Evolutionary conservation across 2,329 filamentous ascomycete genomes (phyloP), one percentile per base, ranked within the genome.

Genomic region (Rhytidhysteron rufulum): DNA sequence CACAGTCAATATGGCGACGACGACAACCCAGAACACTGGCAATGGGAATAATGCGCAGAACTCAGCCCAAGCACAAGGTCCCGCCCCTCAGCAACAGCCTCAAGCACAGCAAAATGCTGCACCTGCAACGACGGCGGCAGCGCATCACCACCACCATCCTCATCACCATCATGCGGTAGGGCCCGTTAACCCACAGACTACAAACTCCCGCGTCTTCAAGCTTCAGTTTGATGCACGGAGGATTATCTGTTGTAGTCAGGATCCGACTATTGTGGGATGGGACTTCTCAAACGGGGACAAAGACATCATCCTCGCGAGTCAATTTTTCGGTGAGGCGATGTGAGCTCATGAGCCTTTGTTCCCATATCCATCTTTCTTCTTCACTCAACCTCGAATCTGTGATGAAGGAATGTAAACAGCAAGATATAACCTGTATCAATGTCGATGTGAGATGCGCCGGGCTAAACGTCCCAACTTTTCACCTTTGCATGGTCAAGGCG

Each of bases 171-270:
- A 49, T 16, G 51, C 54, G 17, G 51, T 49, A 11, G 53, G 46
- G 11, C 53, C 49, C 4, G 47, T 54, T 22, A 53, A 49, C 39
- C 55, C 44, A 19, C 67, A 69, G 38, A 54, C 53, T 21, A 62
- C 59, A 15, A 74, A 73, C 25, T 75, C 79, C 9, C 67, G 93
- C 18, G 86, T 98, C 3, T 98, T 97, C 73, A 98, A 98, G 67
- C 74, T 97, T 25, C 93, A 98, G 63, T 98, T 96, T 53, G 93
- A 98, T 60, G 87, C 89, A 1, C 79, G 89, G 17, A 83, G 90
- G 54, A 94, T 98, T 51, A 85, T 98, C 40, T 96, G 90, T 69
- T 96, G 91, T 62, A 93, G 86, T 49, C 90, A 97, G 63, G 88
- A 93, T 41, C 83, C 83, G 29, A 82, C 85, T 13, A 97, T 98